These are phyloP conservation scores for Cucurbita moschata DNA, from an alignment of 306 rosid species.

Conservation along the genomic window DNA sequence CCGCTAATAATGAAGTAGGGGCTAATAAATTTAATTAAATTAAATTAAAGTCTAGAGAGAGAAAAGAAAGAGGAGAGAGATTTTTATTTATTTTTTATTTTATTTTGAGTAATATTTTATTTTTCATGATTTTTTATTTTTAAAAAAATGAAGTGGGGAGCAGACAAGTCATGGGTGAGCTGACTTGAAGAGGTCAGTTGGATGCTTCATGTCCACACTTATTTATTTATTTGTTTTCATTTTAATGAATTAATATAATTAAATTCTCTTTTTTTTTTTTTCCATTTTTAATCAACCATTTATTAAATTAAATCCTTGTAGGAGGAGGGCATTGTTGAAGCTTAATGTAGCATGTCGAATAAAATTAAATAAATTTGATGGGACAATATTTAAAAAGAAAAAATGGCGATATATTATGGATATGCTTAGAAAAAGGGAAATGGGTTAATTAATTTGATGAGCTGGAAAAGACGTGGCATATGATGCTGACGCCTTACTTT, in stretches of 20 bases:
- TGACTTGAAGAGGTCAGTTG: background rate
- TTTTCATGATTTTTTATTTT: background rate
- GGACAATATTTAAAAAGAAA: background rate
- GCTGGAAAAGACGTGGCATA: conserved; percentile 7
- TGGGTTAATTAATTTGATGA: background rate
- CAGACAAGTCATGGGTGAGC: conserved; percentile 5
- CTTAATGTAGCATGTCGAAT: background rate
- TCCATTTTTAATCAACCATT: no score
- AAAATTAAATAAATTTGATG: background rate
- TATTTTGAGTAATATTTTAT: background rate
- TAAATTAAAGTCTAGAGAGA: background rate
- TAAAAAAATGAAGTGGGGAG: background rate
- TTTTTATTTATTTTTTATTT: background rate
- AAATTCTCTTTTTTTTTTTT: no score
- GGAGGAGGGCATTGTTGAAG: background rate
- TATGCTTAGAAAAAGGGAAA: background rate
- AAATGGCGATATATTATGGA: background rate
- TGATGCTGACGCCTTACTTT: background rate
- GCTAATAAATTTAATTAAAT: background rate
- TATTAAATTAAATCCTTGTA: no score
- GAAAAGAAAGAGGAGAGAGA: background rate
- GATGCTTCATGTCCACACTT: conserved; percentile 1
- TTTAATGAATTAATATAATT: no score
- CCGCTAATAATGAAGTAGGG: background rate
- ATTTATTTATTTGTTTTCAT: background rate